phyloP scores from a whole-genome alignment of 345 rosid species.

The Microthlaspi erraticum region DNA sequence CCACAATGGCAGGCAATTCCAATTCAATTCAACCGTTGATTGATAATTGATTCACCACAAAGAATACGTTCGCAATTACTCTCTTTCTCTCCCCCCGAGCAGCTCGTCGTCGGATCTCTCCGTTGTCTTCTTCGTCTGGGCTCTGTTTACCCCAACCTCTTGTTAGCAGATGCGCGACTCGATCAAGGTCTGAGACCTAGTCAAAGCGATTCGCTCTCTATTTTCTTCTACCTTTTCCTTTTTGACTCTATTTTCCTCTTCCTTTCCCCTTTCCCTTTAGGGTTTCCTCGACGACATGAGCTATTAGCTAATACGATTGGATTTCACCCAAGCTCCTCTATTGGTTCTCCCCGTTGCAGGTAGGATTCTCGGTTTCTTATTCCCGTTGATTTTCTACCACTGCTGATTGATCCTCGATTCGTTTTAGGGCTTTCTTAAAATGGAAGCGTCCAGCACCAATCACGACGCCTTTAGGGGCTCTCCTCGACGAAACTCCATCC shows the following conservation, averaged over 20 bases:
- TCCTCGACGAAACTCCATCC: conserved; percentile 67
- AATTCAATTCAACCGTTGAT: conserved; percentile 31
- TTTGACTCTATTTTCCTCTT: neutral
- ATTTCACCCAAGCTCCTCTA: conserved; percentile 1
- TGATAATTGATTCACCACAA: conserved; percentile 9
- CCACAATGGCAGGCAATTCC: neutral
- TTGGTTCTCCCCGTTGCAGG: conserved; percentile 17
- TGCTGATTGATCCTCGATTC: conserved; percentile 6
- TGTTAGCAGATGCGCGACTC: conserved; percentile 14
- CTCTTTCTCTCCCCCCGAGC: conserved; percentile 19
- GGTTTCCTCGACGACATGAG: conserved; percentile 34
- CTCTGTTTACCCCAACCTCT: neutral
- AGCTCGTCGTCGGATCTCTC: conserved; percentile 44
- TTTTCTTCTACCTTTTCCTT: neutral
- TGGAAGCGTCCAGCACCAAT: conserved; percentile 78
- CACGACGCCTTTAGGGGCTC: conserved; percentile 70
- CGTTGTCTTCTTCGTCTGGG: conserved; percentile 22
- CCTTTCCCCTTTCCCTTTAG: conserved; percentile 13
- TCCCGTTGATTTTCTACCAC: too few species aligned
- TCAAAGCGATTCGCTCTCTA: conserved; percentile 22
- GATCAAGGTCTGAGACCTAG: conserved; percentile 14
- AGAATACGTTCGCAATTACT: neutral
- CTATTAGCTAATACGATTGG: conserved; percentile 28
- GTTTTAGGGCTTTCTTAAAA: conserved; percentile 66
- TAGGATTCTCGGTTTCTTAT: neutral